A percentile compares a stretch with the other conserved stretches of the same genome.
Conservation (phyloP, 2,329 filamentous ascomycete species). For the Beauveria sp. region DNA sequence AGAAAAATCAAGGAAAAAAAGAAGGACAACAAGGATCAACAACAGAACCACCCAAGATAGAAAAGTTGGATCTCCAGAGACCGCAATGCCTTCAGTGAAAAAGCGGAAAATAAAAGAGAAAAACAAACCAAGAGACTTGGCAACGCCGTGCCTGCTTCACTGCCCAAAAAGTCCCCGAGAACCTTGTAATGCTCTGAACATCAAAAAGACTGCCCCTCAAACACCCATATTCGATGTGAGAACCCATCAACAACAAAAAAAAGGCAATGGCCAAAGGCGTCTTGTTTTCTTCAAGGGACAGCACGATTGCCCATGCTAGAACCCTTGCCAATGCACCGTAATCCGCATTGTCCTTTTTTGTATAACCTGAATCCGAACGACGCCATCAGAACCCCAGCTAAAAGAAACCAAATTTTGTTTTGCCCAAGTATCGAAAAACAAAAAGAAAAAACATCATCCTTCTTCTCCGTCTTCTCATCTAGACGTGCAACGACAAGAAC, state of each 20-base stretch:
- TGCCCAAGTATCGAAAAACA: neutral
- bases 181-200: neutral
- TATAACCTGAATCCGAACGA: constrained; percentile 1
- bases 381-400: neutral
- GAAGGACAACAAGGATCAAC: neutral
- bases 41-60: constrained; percentile 6
- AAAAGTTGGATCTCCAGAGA: constrained; percentile 11
- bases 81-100: neutral
- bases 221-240: neutral
- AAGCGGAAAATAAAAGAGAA: neutral
- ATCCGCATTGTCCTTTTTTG: constrained; percentile 1
- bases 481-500: neutral
- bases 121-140: neutral
- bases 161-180: neutral
- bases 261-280: neutral
- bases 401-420: neutral
- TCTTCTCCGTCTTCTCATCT: neutral
- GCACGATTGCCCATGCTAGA: constrained; percentile 1
- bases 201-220: neutral
- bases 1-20: neutral
- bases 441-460: neutral
- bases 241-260: no score
- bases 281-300: neutral
- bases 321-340: neutral
- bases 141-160: constrained; percentile 1